phyloP scores from a whole-genome alignment of 345 rosid genomes.

The Durio zibethinus region DNA sequence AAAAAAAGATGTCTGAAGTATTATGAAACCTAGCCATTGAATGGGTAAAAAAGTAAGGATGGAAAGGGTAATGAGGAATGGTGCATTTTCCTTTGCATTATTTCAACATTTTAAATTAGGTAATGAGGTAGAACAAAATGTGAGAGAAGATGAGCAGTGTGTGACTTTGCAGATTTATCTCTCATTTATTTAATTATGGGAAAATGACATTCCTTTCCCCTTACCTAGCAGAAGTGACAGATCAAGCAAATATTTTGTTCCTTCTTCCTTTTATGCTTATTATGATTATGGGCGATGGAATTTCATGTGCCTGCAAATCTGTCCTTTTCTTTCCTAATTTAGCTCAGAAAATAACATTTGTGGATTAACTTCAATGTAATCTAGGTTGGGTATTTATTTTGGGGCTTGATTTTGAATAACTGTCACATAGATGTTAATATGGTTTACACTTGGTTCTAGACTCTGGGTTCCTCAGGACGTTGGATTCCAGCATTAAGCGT shows the following conservation, averaged over 20 bases:
- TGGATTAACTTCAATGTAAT: not conserved
- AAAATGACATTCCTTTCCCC: not conserved
- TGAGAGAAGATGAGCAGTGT: not conserved
- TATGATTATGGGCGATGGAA: not conserved
- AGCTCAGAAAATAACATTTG: not conserved
- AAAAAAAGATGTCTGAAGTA: not conserved
- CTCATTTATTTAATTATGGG: not conserved
- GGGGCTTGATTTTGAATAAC: constrained; percentile 13
- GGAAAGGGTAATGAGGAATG: no score
- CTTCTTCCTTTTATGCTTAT: not conserved
- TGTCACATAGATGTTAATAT: constrained; percentile 26
- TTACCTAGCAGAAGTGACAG: not conserved
- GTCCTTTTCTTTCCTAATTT: not conserved
- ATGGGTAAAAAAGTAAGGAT: no score
- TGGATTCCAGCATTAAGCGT: constrained; percentile 93
- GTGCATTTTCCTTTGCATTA: not conserved
- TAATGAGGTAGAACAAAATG: not conserved
- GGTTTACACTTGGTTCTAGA: constrained; percentile 46
- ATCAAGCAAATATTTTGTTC: not conserved
- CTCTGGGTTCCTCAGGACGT: constrained; percentile 73
- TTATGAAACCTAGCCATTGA: not conserved
- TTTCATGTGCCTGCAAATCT: not conserved
- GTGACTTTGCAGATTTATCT: not conserved
- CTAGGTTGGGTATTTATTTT: not conserved
- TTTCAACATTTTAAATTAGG: not conserved